Percentiles rank a stretch among this genome's conserved stretches.
These are phyloP conservation scores for Candida yuanshanica DNA, from an alignment of 805 yeast genomes.

Conservation along the genomic window DNA sequence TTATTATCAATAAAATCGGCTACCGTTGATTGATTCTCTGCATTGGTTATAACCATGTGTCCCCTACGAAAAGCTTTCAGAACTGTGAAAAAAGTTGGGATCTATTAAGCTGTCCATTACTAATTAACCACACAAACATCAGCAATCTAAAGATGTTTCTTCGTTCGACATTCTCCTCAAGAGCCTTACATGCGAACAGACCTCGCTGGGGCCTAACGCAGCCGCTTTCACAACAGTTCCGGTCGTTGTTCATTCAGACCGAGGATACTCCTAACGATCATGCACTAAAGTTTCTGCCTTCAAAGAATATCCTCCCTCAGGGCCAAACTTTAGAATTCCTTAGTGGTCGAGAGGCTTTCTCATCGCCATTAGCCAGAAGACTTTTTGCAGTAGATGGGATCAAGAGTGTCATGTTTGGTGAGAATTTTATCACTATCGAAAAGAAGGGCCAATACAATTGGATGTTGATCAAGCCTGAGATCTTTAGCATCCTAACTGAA, in stretches of 20 bases:
- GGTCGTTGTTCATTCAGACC: slow-evolving; percentile 64
- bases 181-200: not conserved
- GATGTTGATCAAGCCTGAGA: slow-evolving; percentile 62
- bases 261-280: slow-evolving; percentile 82
- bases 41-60: too few species aligned
- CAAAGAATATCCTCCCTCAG: slow-evolving; percentile 57
- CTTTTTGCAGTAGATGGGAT: slow-evolving; percentile 74
- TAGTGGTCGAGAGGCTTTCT: slow-evolving; percentile 67
- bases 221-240: slow-evolving; percentile 5
- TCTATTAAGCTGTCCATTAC: too few species aligned
- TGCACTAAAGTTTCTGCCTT: slow-evolving; percentile 80
- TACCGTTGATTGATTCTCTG: too few species aligned
- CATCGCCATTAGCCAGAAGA: slow-evolving; percentile 73
- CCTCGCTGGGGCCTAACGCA: too few species aligned
- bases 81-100: not conserved
- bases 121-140: not conserved
- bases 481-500: slow-evolving; percentile 35
- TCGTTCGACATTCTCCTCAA: not conserved
- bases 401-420: slow-evolving; percentile 70
- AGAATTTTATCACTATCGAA: slow-evolving; percentile 79
- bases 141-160: not conserved
- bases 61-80: too few species aligned
- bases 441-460: slow-evolving; percentile 45
- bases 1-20: too few species aligned
- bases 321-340: slow-evolving; percentile 68